Evolutionary conservation across 1,284 basidiomycete genomes (phyloP).

Genomic region (Sanghuangporus sanghuang): DNA sequence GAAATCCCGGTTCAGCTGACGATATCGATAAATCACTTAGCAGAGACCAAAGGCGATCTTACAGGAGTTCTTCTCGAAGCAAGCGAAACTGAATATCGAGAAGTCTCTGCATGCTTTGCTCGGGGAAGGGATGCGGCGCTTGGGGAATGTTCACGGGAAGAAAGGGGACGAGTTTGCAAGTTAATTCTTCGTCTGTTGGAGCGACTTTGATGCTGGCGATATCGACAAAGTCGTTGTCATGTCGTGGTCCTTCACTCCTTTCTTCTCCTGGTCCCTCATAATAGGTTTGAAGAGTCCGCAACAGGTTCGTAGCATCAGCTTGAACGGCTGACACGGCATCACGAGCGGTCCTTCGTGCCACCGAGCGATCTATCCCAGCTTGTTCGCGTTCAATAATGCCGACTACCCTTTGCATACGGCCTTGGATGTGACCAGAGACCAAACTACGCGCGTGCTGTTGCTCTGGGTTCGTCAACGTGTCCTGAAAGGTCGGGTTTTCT

Average conservation of each 20-base stretch:
- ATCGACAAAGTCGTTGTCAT: slow-evolving; percentile 59
- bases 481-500: slow-evolving; percentile 32
- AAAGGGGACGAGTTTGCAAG: slow-evolving; percentile 40
- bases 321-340: slow-evolving; percentile 1
- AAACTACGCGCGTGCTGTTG: slow-evolving; percentile 27
- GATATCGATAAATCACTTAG: not conserved
- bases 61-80: slow-evolving; percentile 64
- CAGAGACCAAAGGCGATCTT: slow-evolving; percentile 20
- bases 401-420: slow-evolving; percentile 37
- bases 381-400: slow-evolving; percentile 42
- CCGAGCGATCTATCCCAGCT: not conserved
- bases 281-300: slow-evolving; percentile 34
- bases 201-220: slow-evolving; percentile 55
- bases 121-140: slow-evolving; percentile 55
- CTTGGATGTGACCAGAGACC: slow-evolving; percentile 34
- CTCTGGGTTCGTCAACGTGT: slow-evolving; percentile 27
- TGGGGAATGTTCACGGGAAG: slow-evolving; percentile 51
- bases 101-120: slow-evolving; percentile 52
- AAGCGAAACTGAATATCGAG: slow-evolving; percentile 69
- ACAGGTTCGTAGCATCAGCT: slow-evolving; percentile 16
- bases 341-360: not conserved
- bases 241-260: slow-evolving; percentile 46
- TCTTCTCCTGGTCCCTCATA: slow-evolving; percentile 53
- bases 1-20: not conserved
- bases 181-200: slow-evolving; percentile 59